These are phyloP conservation scores for Brassica balearica DNA, from an alignment of 441 rosid genomes.

Conservation along the genomic window DNA sequence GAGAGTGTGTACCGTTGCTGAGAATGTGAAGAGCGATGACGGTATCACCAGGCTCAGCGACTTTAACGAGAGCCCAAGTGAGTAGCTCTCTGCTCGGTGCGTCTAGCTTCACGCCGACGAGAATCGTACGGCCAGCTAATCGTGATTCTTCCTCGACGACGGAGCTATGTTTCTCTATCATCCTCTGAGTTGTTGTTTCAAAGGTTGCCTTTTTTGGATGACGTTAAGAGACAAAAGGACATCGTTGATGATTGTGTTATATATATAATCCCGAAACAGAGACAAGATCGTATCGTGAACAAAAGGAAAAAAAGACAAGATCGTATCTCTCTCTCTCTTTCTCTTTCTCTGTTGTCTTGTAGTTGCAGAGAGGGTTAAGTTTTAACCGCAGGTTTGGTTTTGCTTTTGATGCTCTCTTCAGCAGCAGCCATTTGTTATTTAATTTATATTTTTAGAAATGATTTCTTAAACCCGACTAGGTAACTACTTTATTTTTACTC, in stretches of 20 bases:
- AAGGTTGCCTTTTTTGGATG: conserved; percentile 18
- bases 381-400: conserved; percentile 50
- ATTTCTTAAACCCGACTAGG: conserved; percentile 18
- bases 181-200: conserved; percentile 33
- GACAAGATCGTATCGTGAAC: conserved; percentile 37
- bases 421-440: not conserved
- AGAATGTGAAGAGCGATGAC: conserved; percentile 76
- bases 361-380: conserved; percentile 37
- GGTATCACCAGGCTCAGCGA: conserved; percentile 73
- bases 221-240: conserved; percentile 43
- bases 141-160: conserved; percentile 12
- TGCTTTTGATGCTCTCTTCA: conserved; percentile 42
- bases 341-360: conserved; percentile 13
- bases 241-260: conserved; percentile 41
- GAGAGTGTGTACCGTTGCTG: conserved; percentile 49
- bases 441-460: conserved; percentile 2
- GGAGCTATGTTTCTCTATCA: conserved; percentile 46
- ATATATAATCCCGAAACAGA: not conserved
- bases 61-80: conserved; percentile 82
- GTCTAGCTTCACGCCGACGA: conserved; percentile 74
- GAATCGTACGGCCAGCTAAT: conserved; percentile 53
- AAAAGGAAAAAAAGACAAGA: not conserved
- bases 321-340: conserved; percentile 24
- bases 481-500: conserved; percentile 1
- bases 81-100: conserved; percentile 66